These are phyloP conservation scores for Sclerotinia nivalis DNA, from an alignment of 2,329 filamentous ascomycete species.

Conservation along the genomic window DNA sequence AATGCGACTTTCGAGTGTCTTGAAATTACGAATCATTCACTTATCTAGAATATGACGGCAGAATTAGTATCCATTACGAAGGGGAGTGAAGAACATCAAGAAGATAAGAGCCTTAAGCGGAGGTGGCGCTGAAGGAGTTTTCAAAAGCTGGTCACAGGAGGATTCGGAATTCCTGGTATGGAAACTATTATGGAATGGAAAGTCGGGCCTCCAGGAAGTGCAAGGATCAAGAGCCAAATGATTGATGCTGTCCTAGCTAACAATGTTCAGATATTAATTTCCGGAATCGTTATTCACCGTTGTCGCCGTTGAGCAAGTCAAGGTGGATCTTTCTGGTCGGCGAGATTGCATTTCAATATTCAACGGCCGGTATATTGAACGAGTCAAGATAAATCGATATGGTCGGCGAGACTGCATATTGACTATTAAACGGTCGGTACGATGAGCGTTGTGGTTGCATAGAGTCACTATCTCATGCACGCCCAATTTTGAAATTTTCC, in stretches of 20 bases:
- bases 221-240: neutral
- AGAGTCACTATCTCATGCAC: neutral
- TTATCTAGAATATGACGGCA: constrained; percentile 26
- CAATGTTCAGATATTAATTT: neutral
- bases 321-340: neutral
- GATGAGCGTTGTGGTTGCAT: constrained; percentile 9
- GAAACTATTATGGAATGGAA: neutral
- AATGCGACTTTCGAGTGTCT: neutral
- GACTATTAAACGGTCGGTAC: neutral
- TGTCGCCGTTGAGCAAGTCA: neutral
- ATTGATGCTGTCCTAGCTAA: too few species aligned
- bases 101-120: constrained; percentile 30
- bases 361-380: neutral
- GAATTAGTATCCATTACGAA: constrained; percentile 19
- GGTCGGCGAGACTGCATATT: neutral
- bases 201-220: neutral
- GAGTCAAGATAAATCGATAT: neutral
- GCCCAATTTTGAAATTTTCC: too few species aligned
- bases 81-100: constrained; percentile 24
- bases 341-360: neutral
- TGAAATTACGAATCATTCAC: neutral
- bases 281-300: neutral
- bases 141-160: constrained; percentile 35
- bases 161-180: constrained; percentile 32
- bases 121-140: constrained; percentile 36